These are phyloP conservation scores for Apiospora arundinis DNA, from an alignment of 2,329 filamentous ascomycete species.

Conservation along the genomic window DNA sequence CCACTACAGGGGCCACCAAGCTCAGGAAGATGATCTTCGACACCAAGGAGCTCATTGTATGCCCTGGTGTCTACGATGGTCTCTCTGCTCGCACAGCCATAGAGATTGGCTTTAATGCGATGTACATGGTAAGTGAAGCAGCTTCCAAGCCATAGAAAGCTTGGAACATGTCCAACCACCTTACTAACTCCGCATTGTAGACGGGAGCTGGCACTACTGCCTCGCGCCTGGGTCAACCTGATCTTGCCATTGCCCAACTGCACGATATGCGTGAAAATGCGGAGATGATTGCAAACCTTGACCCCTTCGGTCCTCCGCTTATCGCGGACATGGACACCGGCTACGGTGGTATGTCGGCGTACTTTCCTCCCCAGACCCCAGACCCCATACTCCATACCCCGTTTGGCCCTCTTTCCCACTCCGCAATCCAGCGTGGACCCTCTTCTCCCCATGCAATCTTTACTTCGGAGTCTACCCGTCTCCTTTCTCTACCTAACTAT, in stretches of 20 bases:
- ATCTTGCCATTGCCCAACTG: slow-evolving; percentile 56
- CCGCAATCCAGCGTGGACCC: no score
- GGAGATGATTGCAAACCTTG: slow-evolving; percentile 58
- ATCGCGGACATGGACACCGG: slow-evolving; percentile 63
- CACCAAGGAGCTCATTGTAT: slow-evolving; percentile 45
- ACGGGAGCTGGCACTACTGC: slow-evolving; percentile 58
- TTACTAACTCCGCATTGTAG: slow-evolving; percentile 38
- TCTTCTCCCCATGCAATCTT: no score
- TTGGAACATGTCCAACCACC: no score
- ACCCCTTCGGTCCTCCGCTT: slow-evolving; percentile 51
- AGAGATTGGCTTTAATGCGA: slow-evolving; percentile 52
- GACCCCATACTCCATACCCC: no score
- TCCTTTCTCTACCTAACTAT: no score
- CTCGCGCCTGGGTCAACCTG: slow-evolving; percentile 54
- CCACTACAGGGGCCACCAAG: slow-evolving; percentile 40
- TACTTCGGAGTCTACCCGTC: no score
- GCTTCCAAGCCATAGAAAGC: no score
- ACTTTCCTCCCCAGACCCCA: no score
- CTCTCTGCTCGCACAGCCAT: slow-evolving; percentile 56
- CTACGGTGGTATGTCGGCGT: slow-evolving; percentile 54
- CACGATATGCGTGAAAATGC: slow-evolving; percentile 60
- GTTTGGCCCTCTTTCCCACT: no score
- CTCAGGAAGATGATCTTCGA: slow-evolving; percentile 39
- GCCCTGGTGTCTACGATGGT: slow-evolving; percentile 57
- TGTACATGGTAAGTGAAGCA: slow-evolving; percentile 64